Percentiles rank a stretch among this genome's conserved stretches.
phyloP scores from a whole-genome alignment of 2,329 filamentous ascomycete genomes.

The Arachnomyces sp. region DNA sequence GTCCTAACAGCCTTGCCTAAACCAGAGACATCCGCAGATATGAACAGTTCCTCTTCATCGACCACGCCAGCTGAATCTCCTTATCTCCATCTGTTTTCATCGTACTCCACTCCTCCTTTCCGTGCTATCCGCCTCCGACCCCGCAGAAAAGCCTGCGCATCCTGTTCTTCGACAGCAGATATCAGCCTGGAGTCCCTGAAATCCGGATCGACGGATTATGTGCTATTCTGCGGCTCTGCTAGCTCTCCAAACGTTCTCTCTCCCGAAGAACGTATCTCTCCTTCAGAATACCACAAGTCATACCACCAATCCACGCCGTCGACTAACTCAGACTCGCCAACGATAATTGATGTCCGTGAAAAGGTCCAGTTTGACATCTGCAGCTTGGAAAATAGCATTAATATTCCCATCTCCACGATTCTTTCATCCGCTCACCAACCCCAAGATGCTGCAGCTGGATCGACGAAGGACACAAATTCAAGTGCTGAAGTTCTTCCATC shows the following conservation, averaged over 20 bases:
- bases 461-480: constrained; percentile 4
- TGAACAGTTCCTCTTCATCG: constrained; percentile 17
- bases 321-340: constrained; percentile 29
- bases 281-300: constrained; percentile 47
- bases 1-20: constrained; percentile 50
- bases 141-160: constrained; percentile 63
- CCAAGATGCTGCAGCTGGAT: not conserved
- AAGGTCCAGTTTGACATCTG: constrained; percentile 78
- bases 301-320: constrained; percentile 4
- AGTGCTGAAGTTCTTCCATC: constrained; percentile 11
- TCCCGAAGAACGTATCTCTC: constrained; percentile 61
- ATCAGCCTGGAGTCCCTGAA: constrained; percentile 58
- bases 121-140: constrained; percentile 67
- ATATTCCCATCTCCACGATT: constrained; percentile 39
- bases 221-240: constrained; percentile 70
- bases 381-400: constrained; percentile 66
- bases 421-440: constrained; percentile 19
- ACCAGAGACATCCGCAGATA: constrained; percentile 14
- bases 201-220: constrained; percentile 68
- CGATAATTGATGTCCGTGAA: constrained; percentile 77
- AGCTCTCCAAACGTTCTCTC: constrained; percentile 50
- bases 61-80: constrained; percentile 19
- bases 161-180: constrained; percentile 59
- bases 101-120: constrained; percentile 48
- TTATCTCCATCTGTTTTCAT: constrained; percentile 37